Base-by-base conservation (phyloP, 176 grass and related monocot genomes). In the Carex myosuroides region DNA sequence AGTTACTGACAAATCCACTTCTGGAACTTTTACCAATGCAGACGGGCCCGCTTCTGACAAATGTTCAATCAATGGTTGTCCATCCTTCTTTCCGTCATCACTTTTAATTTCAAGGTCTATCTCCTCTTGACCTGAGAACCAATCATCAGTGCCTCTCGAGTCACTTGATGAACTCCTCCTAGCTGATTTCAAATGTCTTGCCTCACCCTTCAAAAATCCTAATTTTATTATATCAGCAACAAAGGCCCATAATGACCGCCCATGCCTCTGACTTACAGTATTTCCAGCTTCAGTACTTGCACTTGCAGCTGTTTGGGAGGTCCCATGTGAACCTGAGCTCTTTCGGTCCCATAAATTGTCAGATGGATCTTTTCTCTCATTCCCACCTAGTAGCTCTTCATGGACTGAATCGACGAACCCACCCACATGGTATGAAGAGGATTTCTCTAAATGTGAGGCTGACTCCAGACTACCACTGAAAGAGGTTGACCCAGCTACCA, bases 221-320 rank as follows among this genome's bases (percentile, higher is more conserved):
- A 98, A 83, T 71, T 88, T 91, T 75, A 98, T 81, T 87, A 98
- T 91, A 82, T 93, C 95, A 84, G 92, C 91, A 87, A 98, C 88
- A 87, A 89, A 93, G 84, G 87, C 61, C 95, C 95, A 98, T 46
- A 98, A 90, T 22, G 95, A 95, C 66, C 72, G 92, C 79, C 87
- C 86, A 79, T 77, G 85, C 70, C 86, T 95, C 87, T 61, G 85
- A 84, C 84, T 76, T 88, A 91, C 66, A 79, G 64, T 81, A 84
- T 73, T 86, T 90, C 90, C 95, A 84, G 82, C 90, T 69, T 52
- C 72, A 35, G 94, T 88, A 87, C 66, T 92, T 87, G 30, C 73
- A 22, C 70, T 79, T 67, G 83, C 81, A 3, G 88, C 89, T 4
- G 81, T 87, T 67, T 91, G 85, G 24, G 75, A 91, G 68, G 89